phyloP scores from a whole-genome alignment of 2,329 filamentous ascomycete species.

The Exophiala phaeomuriformis region DNA sequence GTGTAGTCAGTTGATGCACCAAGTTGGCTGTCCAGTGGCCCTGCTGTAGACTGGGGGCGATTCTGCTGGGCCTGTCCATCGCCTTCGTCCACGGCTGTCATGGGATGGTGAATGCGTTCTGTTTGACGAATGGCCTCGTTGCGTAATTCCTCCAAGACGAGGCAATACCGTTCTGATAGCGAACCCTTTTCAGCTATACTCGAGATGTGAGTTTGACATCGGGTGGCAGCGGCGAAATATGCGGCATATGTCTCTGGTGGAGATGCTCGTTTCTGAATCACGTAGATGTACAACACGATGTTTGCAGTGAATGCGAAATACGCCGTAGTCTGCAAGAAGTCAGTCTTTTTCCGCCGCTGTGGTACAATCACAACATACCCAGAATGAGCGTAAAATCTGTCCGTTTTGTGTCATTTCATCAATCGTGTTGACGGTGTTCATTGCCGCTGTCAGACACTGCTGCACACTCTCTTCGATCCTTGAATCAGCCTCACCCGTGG shows the following conservation, averaged over 20 bases:
- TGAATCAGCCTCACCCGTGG: slow-evolving; percentile 10
- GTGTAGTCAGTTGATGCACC: slow-evolving; percentile 18
- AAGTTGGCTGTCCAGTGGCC: slow-evolving; percentile 11
- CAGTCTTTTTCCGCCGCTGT: slow-evolving; percentile 22
- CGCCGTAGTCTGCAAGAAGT: slow-evolving; percentile 31
- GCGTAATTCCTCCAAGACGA: slow-evolving; percentile 23
- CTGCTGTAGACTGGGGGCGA: neutral
- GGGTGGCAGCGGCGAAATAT: slow-evolving; percentile 22
- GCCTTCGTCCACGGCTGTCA: neutral
- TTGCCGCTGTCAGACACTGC: slow-evolving; percentile 37
- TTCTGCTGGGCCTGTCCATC: slow-evolving; percentile 1
- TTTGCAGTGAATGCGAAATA: slow-evolving; percentile 25
- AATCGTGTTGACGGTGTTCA: slow-evolving; percentile 36
- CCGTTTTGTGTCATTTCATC: slow-evolving; percentile 34
- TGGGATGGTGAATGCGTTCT: slow-evolving; percentile 2
- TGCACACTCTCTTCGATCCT: slow-evolving; percentile 28
- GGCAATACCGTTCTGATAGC: slow-evolving; percentile 23
- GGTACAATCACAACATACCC: slow-evolving; percentile 29
- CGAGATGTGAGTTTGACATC: slow-evolving; percentile 24
- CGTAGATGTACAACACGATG: slow-evolving; percentile 25
- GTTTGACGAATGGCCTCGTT: slow-evolving; percentile 26
- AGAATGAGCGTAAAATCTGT: slow-evolving; percentile 38
- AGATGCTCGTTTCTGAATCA: slow-evolving; percentile 18
- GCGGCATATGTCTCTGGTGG: slow-evolving; percentile 13
- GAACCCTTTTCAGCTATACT: slow-evolving; percentile 23